Evolutionary conservation across 2,329 filamentous ascomycete species (phyloP), one percentile per base, ranked within the genome.

Genomic region (Verticillium nonalfalfae): DNA sequence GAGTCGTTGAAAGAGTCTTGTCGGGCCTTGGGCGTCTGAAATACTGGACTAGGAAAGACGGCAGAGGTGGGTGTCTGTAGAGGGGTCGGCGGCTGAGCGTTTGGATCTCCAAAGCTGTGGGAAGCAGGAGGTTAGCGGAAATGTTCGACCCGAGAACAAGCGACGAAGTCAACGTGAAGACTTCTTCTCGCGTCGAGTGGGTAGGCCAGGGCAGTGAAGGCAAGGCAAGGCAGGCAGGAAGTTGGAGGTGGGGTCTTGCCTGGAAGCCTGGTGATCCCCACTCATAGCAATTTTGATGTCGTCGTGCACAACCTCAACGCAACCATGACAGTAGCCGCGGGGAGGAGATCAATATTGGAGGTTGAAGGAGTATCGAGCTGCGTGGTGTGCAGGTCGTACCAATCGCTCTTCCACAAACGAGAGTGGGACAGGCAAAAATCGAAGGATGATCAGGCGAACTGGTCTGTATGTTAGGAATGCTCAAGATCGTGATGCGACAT

Each of bases 41-140:
- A 84, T 63, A 81, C 72, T 59, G 83, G 79, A 69, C 79, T 86
- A 63, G 82, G 78, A 65, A 85, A 83, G 60, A 76, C 71, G 67
- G 79, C 72, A 60, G 82, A 81, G 38, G 77, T 82, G 60, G 85
- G 83, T 35, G 84, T 87, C 70, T 82, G 78, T 72, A 79, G 81
- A 61, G 84, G 83, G 60, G 84, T 86, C 55, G 79, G 82, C 69
- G 83, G 83, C 72, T 81, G 82, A 79, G 81, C 80, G 80, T 81
- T 85, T 78, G 82, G 78, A 78, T 85, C 81, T 79, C 83, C 84
- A 84, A 85, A 85, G 80, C 85, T 87, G 71, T 66, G 62, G 62
- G 67, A 59, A 68, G 62, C 45, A 67, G 61, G 61, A 63, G 66
- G 71, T 82, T 69, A 81, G 76, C 72, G 66, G 67, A 63, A 59